A percentile compares a stretch with the other conserved stretches of the same genome.
These are phyloP conservation scores for Rhododendron vialii DNA, from an alignment of 148 eudicot genomes.

Conservation along the genomic window DNA sequence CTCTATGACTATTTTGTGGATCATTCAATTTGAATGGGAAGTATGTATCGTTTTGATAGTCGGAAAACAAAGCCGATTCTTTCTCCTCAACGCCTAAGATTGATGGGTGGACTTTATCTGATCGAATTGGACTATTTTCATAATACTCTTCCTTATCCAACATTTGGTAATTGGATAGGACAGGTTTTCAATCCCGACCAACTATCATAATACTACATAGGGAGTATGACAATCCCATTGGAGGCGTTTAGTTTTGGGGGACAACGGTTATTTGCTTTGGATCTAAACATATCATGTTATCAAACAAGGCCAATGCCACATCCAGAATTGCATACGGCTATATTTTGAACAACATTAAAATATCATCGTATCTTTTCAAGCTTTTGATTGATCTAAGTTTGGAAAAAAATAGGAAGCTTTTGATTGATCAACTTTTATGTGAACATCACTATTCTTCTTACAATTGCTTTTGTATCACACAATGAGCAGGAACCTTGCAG, in stretches of 20 bases:
- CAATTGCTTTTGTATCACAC: neutral
- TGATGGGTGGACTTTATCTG: neutral
- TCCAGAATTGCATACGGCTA: neutral
- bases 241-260: neutral
- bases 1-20: neutral
- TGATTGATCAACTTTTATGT: neutral
- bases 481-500: neutral
- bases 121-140: neutral
- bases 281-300: neutral
- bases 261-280: neutral
- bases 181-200: neutral
- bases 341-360: neutral
- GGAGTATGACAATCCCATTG: neutral
- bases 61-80: neutral
- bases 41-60: neutral
- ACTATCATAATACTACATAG: neutral
- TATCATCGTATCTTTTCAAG: neutral
- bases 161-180: neutral
- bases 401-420: neutral
- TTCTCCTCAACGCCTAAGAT: neutral
- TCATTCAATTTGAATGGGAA: neutral
- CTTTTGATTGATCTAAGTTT: neutral
- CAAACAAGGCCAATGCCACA: neutral
- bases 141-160: neutral
- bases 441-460: neutral